Base-by-base conservation (phyloP, 2,329 filamentous ascomycete genomes). In the Fusarium multiceps region DNA sequence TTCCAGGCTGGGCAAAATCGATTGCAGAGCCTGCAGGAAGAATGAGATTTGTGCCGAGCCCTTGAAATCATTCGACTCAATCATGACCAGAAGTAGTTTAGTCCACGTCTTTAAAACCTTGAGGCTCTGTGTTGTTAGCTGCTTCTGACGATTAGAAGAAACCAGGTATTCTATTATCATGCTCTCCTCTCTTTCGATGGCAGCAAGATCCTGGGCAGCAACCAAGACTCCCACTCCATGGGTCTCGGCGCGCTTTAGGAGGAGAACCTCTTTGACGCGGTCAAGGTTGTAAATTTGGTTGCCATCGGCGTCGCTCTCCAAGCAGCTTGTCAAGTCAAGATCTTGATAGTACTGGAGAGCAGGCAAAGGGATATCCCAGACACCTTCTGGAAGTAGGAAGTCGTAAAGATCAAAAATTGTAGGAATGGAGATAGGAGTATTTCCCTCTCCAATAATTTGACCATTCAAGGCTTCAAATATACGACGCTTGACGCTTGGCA, bases 351-450 rank as follows among this genome's bases (percentile, higher is more conserved):
- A 87, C 42, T 83, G 80, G 21, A 92, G 81, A 7, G 83, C 78
- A 4, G 89, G 88, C 4, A 86, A 79, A 4, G 85, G 76, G 7
- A 82, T 78, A 25, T 82, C 79, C 82, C 87, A 88, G n/a, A 83
- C 76, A 18, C 79, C 83, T 47, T 85, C 84, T 21, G 84, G 77
- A 4, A 86, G 79, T 63, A 96, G 87, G 75, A 98, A 98, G 80
- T 99, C 96, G 74, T 97, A 96, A 23, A 98, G 86, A 70, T 98
- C 94, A 75, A 98, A 97, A 9, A 98, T 87, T 6, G 92, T 94
- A 1, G 91, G 87, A 61, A 93, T 92, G 28, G 84, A 82, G 40
- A 92, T 83, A 7, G 89, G 83, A 56, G 92, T 88, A 49, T 91
- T 90, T 62, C 88, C 88, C 16, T 91, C 87, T 20, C 89, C 83